Conservation (phyloP, 2,329 filamentous ascomycete species). For the Aspergillus pseudoterreus region DNA sequence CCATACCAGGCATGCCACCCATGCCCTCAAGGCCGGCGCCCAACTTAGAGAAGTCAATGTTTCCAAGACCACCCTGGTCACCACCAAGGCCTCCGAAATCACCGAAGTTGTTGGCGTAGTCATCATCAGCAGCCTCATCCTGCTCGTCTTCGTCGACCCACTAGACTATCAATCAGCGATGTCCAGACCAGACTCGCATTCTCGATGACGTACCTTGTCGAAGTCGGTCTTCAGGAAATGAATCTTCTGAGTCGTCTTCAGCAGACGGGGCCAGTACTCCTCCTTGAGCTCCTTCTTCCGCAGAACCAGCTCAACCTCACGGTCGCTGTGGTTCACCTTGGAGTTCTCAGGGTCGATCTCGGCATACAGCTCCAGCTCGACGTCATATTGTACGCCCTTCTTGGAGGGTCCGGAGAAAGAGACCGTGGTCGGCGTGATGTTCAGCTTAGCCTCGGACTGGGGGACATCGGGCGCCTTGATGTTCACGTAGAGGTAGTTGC, state of each 20-base stretch:
- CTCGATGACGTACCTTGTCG: slow-evolving; percentile 66
- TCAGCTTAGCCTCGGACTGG: slow-evolving; percentile 71
- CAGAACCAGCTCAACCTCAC: slow-evolving; percentile 85
- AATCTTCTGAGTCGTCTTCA: slow-evolving; percentile 84
- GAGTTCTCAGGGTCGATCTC: slow-evolving; percentile 84
- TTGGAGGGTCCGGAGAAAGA: slow-evolving; percentile 80
- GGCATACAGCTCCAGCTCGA: slow-evolving; percentile 81
- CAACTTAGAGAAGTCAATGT: slow-evolving; percentile 93
- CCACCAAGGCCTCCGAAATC: slow-evolving; percentile 43
- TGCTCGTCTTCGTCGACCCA: slow-evolving; percentile 99
- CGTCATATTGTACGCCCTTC: slow-evolving; percentile 81
- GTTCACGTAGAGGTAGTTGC: slow-evolving; percentile 94
- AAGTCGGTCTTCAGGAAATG: slow-evolving; percentile 99
- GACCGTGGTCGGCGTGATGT: slow-evolving; percentile 73
- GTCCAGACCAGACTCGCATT: no score
- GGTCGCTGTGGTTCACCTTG: slow-evolving; percentile 83
- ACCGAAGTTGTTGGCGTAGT: slow-evolving; percentile 54
- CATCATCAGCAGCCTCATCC: slow-evolving; percentile 80
- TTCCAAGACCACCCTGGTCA: slow-evolving; percentile 68
- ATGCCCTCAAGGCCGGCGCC: slow-evolving; percentile 53
- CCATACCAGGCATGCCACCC: slow-evolving; percentile 41
- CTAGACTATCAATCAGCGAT: slow-evolving; percentile 31
- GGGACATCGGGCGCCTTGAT: slow-evolving; percentile 84
- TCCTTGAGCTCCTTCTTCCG: slow-evolving; percentile 95
- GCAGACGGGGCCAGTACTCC: slow-evolving; percentile 91